Base-by-base conservation (phyloP, 345 rosid genomes). In the Laguncularia racemosa region DNA sequence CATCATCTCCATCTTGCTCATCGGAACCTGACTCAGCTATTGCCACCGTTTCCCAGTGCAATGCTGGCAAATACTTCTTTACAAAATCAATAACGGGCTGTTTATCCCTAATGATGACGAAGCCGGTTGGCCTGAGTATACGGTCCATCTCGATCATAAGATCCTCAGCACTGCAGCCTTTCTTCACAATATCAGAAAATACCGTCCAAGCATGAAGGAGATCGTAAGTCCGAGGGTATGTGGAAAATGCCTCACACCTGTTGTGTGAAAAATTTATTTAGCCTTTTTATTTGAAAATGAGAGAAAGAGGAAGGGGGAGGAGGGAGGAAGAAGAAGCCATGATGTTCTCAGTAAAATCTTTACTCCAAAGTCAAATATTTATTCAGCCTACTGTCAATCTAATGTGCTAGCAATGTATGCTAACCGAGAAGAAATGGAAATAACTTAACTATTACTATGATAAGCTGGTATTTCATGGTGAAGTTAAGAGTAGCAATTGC, bases 231-330 rank as follows among this genome's bases (percentile, higher is more conserved):
- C 98, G 73, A 3, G 98, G 98, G 19, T 92, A 92, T 6, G 88
- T 84, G 49, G 98, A 92, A 69, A 50, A 92, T 62, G 98, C 82
- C 64, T 92, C 95, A 54, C 98, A 92, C 98, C 98, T 92, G 77
- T 48, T 46, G 55, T 56, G 7, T 9, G 40, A 33, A 9, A 33
- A 6, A 33, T 33, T 33, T 33, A 33, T 33, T 33, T 33, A 33
- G 40, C 40, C 40, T 33, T 1, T 2, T 33, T 0, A 7, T 33
- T 26, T 26, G 2, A 26, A 26, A 26, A 26, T 2, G 6, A 6
- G 28, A 26, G 28, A 6, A 26, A 26, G 28, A 26, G 28, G 6
- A 26, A 6, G n/a, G n/a, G n/a, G n/a, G n/a, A n/a, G n/a, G n/a
- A n/a, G n/a, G n/a, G n/a, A 26, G 6, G 11, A 33, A 33, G 40